Percentiles rank a stretch among this genome's conserved stretches.
Evolutionary conservation across 306 rosid genomes (phyloP).

Genomic region (Senna siamea): DNA sequence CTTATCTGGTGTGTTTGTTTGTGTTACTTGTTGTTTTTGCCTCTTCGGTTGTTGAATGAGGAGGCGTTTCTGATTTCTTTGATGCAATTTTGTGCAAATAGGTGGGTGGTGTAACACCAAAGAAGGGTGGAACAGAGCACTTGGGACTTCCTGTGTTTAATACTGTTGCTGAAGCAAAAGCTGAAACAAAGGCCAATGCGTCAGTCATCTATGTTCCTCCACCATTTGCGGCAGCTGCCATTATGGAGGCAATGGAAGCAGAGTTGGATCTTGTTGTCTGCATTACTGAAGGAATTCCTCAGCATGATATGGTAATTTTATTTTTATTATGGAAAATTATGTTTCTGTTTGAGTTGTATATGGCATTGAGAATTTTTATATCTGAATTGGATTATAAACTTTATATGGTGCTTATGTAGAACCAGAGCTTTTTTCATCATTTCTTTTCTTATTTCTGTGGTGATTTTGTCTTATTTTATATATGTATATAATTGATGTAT

Average conservation of each 20-base stretch:
- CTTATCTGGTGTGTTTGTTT: conserved; percentile 1
- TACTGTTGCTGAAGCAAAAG: conserved; percentile 90
- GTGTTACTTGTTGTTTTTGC: neutral
- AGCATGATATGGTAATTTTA: conserved; percentile 82
- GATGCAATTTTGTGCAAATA: conserved; percentile 37
- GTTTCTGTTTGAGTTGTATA: neutral
- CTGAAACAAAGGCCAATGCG: conserved; percentile 93
- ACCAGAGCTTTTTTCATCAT: neutral
- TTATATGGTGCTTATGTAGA: neutral
- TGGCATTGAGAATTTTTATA: neutral
- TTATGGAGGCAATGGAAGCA: conserved; percentile 89
- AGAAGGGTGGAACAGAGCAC: conserved; percentile 97
- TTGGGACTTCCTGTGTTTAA: conserved; percentile 99
- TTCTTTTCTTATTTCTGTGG: neutral
- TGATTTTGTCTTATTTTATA: conserved; percentile 4
- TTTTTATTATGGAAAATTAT: neutral
- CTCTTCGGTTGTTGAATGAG: neutral
- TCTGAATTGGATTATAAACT: neutral
- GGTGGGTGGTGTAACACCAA: conserved; percentile 98
- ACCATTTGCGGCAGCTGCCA: conserved; percentile 96
- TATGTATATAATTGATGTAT: neutral
- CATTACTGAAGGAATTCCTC: conserved; percentile 99
- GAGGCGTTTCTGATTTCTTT: neutral
- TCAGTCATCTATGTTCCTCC: conserved; percentile 97
- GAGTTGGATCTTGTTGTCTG: conserved; percentile 96